phyloP scores from a whole-genome alignment of 2,329 filamentous ascomycete species.

The Neonectria sp. region DNA sequence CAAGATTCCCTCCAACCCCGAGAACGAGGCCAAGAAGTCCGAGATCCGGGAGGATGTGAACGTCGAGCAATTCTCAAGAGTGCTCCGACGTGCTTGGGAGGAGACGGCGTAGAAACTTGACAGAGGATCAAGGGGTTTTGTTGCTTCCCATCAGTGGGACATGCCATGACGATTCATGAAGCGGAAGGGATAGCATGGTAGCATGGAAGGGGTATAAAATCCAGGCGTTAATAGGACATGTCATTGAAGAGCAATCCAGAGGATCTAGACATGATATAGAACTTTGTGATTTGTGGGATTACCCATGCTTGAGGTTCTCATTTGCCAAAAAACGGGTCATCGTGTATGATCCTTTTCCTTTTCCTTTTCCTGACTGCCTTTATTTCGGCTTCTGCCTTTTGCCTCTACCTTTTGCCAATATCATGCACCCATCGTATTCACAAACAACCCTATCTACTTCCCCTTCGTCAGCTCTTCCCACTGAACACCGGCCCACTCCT shows the following conservation, averaged over 20 bases:
- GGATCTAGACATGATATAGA: constrained; percentile 51
- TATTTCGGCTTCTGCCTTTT: not conserved
- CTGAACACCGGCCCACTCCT: constrained; percentile 98
- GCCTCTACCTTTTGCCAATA: too few species aligned
- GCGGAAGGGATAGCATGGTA: constrained; percentile 49
- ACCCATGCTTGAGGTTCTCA: constrained; percentile 30
- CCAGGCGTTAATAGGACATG: constrained; percentile 56
- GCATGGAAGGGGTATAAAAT: constrained; percentile 51
- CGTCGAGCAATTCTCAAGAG: constrained; percentile 86
- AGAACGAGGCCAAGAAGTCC: constrained; percentile 97
- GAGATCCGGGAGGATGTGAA: constrained; percentile 97
- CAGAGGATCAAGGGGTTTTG: constrained; percentile 37
- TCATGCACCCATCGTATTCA: constrained; percentile 21
- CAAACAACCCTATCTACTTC: constrained; percentile 42
- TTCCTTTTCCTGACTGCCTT: constrained; percentile 10
- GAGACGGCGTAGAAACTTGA: constrained; percentile 61
- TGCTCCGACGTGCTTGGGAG: constrained; percentile 89
- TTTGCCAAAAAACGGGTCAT: constrained; percentile 23
- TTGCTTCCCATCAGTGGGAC: constrained; percentile 41
- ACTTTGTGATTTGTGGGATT: constrained; percentile 47
- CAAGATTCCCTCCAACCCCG: constrained; percentile 90
- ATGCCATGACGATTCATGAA: constrained; percentile 51
- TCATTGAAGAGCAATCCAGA: constrained; percentile 54
- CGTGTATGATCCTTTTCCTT: constrained; percentile 17
- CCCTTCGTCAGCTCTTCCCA: constrained; percentile 84